Evolutionary conservation across 495 filamentous ascomycete genomes (phyloP).

Genomic region (Podospora pseudocomata): DNA sequence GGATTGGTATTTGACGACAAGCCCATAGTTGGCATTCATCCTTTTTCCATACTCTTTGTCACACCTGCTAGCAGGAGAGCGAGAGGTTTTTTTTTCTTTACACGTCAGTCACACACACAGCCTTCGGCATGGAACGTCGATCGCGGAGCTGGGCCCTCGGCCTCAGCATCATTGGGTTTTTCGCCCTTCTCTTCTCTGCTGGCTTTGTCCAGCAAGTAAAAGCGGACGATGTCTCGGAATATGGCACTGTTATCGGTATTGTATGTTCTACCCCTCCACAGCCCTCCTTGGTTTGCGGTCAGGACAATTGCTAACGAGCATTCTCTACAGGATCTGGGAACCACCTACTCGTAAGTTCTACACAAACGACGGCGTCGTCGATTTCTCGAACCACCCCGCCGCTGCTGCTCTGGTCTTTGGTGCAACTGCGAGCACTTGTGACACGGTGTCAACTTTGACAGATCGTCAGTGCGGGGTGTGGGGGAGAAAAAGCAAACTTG

Average conservation of each 20-base stretch:
- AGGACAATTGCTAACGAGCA: conserved; percentile 17
- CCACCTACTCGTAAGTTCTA: conserved; percentile 78
- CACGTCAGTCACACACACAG: conserved; percentile 18
- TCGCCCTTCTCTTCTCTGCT: conserved; percentile 69
- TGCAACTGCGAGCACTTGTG: background rate
- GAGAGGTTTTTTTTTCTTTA: conserved; percentile 18
- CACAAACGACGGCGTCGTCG: background rate
- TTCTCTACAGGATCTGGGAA: conserved; percentile 71
- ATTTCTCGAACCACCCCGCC: background rate
- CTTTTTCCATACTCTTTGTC: conserved; percentile 23
- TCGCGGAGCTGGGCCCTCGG: conserved; percentile 49
- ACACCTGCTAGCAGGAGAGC: conserved; percentile 16
- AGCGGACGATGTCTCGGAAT: conserved; percentile 72
- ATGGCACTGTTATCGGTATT: conserved; percentile 94
- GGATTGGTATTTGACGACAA: conserved; percentile 16
- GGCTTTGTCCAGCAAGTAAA: conserved; percentile 71
- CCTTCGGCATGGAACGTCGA: conserved; percentile 47
- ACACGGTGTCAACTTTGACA: conserved; percentile 17
- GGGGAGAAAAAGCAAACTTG: background rate
- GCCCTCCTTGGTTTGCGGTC: background rate
- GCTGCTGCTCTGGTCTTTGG: background rate
- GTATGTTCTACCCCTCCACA: conserved; percentile 34
- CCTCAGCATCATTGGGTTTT: conserved; percentile 52
- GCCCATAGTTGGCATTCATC: conserved; percentile 13
- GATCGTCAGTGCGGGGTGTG: background rate